Evolutionary conservation across 2,329 filamentous ascomycete species (phyloP).

Genomic region (Diaporthe longicolla): DNA sequence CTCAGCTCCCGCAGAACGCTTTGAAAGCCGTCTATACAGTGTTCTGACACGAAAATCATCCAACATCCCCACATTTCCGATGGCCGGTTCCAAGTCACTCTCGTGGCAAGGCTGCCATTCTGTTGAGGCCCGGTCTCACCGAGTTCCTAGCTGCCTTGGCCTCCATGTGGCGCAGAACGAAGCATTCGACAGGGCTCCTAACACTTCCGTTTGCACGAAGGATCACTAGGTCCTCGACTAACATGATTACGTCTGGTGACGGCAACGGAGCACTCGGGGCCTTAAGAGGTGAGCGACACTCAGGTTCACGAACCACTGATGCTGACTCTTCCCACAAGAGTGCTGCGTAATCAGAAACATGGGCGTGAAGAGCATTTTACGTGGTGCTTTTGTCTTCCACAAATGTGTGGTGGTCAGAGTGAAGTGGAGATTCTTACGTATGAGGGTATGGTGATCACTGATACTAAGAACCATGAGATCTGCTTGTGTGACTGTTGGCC

Average conservation of each 20-base stretch:
- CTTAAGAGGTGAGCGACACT: background rate
- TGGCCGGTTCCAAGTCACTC: background rate
- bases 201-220: background rate
- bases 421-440: background rate
- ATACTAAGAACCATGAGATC: background rate
- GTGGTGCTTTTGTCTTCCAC: too few species aligned
- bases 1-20: background rate
- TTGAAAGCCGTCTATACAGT: background rate
- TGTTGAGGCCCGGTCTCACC: background rate
- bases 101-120: background rate
- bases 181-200: background rate
- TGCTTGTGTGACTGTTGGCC: background rate
- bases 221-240: background rate
- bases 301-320: background rate
- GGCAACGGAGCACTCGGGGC: background rate
- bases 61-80: background rate
- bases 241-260: background rate
- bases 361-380: background rate
- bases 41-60: background rate
- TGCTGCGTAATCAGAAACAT: background rate
- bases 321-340: background rate
- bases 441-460: background rate
- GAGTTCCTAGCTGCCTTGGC: conserved; percentile 13
- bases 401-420: conserved; percentile 7
- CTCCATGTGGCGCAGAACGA: background rate